A percentile compares a stretch with the other conserved stretches of the same genome.
These are phyloP conservation scores for Colletotrichum musae DNA, from an alignment of 2,329 filamentous ascomycete species.

Conservation along the genomic window DNA sequence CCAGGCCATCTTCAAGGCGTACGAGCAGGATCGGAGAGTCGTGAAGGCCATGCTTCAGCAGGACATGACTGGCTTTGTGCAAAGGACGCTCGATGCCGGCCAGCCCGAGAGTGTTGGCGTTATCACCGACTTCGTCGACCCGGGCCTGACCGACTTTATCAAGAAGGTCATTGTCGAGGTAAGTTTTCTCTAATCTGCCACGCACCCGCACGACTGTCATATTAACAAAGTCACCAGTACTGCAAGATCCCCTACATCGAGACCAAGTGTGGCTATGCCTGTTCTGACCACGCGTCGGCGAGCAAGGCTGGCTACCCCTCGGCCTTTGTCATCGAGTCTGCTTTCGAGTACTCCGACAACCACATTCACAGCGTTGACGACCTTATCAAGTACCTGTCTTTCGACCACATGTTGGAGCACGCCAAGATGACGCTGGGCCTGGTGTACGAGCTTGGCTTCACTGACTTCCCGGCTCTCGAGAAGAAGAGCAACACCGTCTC, in stretches of 20 bases:
- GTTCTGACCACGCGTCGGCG: slow-evolving; percentile 81
- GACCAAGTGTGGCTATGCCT: slow-evolving; percentile 91
- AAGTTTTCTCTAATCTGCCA: slow-evolving; percentile 42
- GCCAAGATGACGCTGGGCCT: slow-evolving; percentile 87
- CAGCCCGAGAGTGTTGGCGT: slow-evolving; percentile 90
- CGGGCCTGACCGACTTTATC: slow-evolving; percentile 87
- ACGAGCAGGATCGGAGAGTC: slow-evolving; percentile 79
- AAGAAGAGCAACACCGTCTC: slow-evolving; percentile 45
- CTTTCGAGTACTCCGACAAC: slow-evolving; percentile 76
- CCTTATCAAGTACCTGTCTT: slow-evolving; percentile 79
- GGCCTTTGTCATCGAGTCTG: slow-evolving; percentile 82
- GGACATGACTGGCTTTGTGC: slow-evolving; percentile 95
- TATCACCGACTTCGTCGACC: slow-evolving; percentile 92
- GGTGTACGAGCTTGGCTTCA: slow-evolving; percentile 87
- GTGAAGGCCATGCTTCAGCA: slow-evolving; percentile 98
- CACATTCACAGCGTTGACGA: slow-evolving; percentile 81
- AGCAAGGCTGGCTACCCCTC: slow-evolving; percentile 82
- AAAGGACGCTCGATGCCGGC: slow-evolving; percentile 86
- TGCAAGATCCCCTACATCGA: slow-evolving; percentile 89
- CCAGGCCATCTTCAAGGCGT: slow-evolving; percentile 89
- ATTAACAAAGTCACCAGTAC: slow-evolving; percentile 68
- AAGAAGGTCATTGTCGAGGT: slow-evolving; percentile 85
- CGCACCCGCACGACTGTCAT: slow-evolving; percentile 44
- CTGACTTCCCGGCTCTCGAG: slow-evolving; percentile 71
- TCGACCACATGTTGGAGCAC: slow-evolving; percentile 94